Base-by-base conservation (phyloP, 1,284 basidiomycete genomes). In the Albatrellus sp. region DNA sequence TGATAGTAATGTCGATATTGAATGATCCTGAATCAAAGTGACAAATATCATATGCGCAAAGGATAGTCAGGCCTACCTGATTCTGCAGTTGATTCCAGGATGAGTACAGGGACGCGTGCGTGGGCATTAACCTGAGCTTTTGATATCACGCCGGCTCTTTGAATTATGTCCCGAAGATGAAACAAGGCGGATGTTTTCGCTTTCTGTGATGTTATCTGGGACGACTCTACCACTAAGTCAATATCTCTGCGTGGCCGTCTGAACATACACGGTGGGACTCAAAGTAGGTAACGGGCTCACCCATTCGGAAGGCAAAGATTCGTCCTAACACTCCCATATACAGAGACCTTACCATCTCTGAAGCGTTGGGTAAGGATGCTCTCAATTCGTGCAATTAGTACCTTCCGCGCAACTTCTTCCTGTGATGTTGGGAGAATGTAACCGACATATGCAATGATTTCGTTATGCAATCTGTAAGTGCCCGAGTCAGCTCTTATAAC, bases 1-100 rank as follows among this genome's bases (percentile, higher is more conserved):
- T 84, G 50, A 87, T 64, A 31, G 75, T 77, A 42, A 87, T 74
- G 55, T 88, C 83, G 39, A 85, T 69, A 34, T 71, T 69, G 50
- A 83, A 65, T 8, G 71, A 68, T 9, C 77, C 83, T 80, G 48
- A 16, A 19, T 38, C 12, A 35, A 12, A 13, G 24, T 33, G 29
- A 24, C 9, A 14, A 5, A 19, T 5, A 31, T 16, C 13, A 36
- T 10, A 14, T 19, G 37, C 11, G n/a, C 17, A 5, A n/a, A n/a
- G 37, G 37, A n/a, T 13, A 20, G 1, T 4, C 20, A n/a, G n/a
- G 30, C 49, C 24, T 46, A 55, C 53, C 58, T 44, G 60, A 61
- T 47, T 70, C 72, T 41, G 68, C 63, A 0, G 59, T 53, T 10
- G 75, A 73, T 19, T 65, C 61, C 52, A 80, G 75, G 50, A 75